Base-by-base conservation (phyloP, 2,329 filamentous ascomycete species). In the Lecanicillium sp. region DNA sequence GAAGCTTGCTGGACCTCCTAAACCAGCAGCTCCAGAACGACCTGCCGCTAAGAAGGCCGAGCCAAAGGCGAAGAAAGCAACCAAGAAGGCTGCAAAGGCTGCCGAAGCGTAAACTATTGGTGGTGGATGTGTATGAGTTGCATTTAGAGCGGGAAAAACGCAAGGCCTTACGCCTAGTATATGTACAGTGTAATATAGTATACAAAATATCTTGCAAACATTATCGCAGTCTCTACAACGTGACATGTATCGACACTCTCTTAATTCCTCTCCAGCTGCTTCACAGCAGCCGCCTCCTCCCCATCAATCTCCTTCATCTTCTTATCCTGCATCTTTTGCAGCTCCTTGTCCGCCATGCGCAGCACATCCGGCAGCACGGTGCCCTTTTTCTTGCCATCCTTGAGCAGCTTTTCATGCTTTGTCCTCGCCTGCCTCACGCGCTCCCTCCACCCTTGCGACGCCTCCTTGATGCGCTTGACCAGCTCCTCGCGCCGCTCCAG, bases 301-400 rank as follows among this genome's bases (percentile, higher is more conserved):
- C 49, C 50, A 33, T 73, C 65, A 33, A 78, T 65, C 39, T 60
- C 63, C 52, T 64, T 63, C 59, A 75, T 66, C 55, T 67, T 63
- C 58, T 72, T 72, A 42, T 73, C 67, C 59, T 72, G 70, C 42
- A 65, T 44, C 57, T 68, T 68, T 50, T 70, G 65, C 51, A 67
- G 46, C 51, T 67, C 62, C 40, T 56, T 66, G 29, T 69, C 65
- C 5, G 73, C 61, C 51, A 67, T 63, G 47, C 62, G 62, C 45
- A 67, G 64, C n/a, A 70, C 52, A 46, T 78, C 73, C 2, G 63
- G 61, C 29, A 64, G 51, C 20, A 78, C 47, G 9, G 46, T 27
- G 15, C 57, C 59, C 9, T 62, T 63, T 57, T 65, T 66, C 46
- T 54, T 58, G 71, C 71, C 75, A 31, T 61, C 58, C 54, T 65